phyloP scores from a whole-genome alignment of 2,329 filamentous ascomycete species.

The Huntiella bhutanensis region DNA sequence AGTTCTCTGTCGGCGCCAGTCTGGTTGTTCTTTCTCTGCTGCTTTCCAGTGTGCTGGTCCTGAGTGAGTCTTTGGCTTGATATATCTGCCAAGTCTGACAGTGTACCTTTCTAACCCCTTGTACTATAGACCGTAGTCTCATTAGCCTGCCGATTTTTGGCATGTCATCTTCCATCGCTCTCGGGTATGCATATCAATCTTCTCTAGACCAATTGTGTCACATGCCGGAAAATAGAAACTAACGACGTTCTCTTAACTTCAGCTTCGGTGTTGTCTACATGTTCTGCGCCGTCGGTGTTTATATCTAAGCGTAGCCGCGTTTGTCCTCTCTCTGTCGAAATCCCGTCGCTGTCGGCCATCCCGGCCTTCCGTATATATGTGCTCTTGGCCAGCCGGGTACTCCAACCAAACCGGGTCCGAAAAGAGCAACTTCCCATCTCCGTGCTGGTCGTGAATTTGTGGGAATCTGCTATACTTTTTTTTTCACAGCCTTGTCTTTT shows the following conservation, averaged over 20 bases:
- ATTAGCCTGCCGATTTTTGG: constrained; percentile 60
- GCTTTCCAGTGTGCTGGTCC: constrained; percentile 60
- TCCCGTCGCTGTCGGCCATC: not conserved
- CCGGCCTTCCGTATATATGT: not conserved
- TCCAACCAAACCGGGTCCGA: too few species aligned
- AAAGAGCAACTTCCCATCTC: too few species aligned
- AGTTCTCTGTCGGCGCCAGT: constrained; percentile 64
- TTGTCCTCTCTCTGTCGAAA: not conserved
- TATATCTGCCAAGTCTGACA: not conserved
- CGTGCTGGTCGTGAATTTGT: too few species aligned
- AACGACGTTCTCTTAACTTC: constrained; percentile 8
- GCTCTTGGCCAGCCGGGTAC: too few species aligned
- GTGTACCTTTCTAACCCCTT: not conserved
- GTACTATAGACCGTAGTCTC: constrained; percentile 53
- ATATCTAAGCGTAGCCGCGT: constrained; percentile 41
- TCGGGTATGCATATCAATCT: constrained; percentile 48
- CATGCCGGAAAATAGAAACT: too few species aligned
- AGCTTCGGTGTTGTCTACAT: constrained; percentile 93
- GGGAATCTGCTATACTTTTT: too few species aligned
- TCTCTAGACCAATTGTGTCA: not conserved
- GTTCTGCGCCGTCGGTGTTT: constrained; percentile 97
- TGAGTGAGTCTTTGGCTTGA: constrained; percentile 43
- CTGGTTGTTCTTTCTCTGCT: constrained; percentile 55
- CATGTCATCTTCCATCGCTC: constrained; percentile 67
- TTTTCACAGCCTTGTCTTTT: not conserved